Evolutionary conservation across 2,329 filamentous ascomycete species (phyloP), one percentile per base, ranked within the genome.

Genomic region (Colletotrichum agaves): DNA sequence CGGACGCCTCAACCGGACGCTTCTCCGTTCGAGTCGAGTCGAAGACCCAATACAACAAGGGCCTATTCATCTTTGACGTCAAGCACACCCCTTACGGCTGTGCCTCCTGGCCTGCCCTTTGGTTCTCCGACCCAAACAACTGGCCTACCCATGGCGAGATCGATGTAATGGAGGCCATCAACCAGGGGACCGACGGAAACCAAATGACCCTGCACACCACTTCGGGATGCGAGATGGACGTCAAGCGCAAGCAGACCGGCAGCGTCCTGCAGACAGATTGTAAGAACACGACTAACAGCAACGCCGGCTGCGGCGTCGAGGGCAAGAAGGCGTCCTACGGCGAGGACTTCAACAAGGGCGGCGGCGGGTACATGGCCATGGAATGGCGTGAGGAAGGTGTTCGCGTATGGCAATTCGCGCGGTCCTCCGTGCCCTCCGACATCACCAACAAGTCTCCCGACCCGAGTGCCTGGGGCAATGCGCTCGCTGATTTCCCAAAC

Each of bases 31-130:
- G 89, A 13, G 79, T 91, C 63, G 83, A 87, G 68, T 91, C 88
- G 39, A 89, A 87, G 73, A 80, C 76, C 49, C 84, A 84, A 49
- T 91, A 90, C 76, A 77, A 88, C 72, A 78, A 75, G n/a, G 89
- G 89, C 0, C 84, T 91, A n/a, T 91, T 91, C 78, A 79, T 91
- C 72, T 91, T 91, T 72, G 88, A 91, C 73, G 81, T 91, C 70
- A 82, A 84, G 68, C 89, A 91, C 77, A 86, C 86, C 0, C 89
- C 89, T 0, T 86, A 82, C 72, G 89, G 88, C 46, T 91, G 89
- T 73, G 88, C 83, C 3, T 88, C 84, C 21, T 91, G 87, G 90
- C 87, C 88, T 2, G 84, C 90, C 0, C 82, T 92, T 11, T 92
- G 90, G 90, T 80, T 92, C 6, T 82, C 83, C 0, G 90, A 92